A percentile compares a stretch with the other conserved stretches of the same genome.
Conservation (phyloP, 2,329 filamentous ascomycete species). For the Colletotrichum chrysophilum region DNA sequence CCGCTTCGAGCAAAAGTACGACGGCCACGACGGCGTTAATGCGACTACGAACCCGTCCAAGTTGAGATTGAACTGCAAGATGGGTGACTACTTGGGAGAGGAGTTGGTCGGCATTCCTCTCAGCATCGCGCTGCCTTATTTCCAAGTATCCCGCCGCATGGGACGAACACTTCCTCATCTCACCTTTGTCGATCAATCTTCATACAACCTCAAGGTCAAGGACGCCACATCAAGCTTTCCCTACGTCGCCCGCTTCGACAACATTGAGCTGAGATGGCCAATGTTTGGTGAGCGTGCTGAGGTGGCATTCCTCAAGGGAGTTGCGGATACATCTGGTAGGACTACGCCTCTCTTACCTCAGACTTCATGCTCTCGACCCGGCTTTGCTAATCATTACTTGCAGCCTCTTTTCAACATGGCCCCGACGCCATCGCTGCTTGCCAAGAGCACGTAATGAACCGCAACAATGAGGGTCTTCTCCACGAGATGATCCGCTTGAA, state of each 20-base stretch:
- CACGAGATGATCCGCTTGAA: conserved; percentile 56
- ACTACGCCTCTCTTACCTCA: not conserved
- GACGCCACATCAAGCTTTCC: conserved; percentile 53
- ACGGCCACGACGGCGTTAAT: conserved; percentile 54
- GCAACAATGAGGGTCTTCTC: conserved; percentile 52
- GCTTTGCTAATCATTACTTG: not conserved
- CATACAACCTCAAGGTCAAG: conserved; percentile 55
- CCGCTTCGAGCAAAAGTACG: conserved; percentile 55
- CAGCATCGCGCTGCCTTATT: conserved; percentile 54
- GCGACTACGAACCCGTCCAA: conserved; percentile 34
- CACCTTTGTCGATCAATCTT: conserved; percentile 58
- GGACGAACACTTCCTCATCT: conserved; percentile 56
- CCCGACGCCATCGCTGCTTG: conserved; percentile 56
- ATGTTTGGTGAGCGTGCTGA: conserved; percentile 58
- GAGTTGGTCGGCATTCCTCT: conserved; percentile 54
- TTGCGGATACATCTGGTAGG: conserved; percentile 49
- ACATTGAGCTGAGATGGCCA: conserved; percentile 58
- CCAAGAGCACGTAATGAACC: conserved; percentile 59
- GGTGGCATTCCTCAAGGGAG: conserved; percentile 55
- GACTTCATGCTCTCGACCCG: not conserved
- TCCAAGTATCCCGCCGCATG: conserved; percentile 55
- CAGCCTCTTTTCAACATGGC: conserved; percentile 54
- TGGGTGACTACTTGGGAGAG: conserved; percentile 54
- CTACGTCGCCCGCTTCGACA: conserved; percentile 56
- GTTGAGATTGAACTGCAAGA: conserved; percentile 40